Evolutionary conservation across 2,329 filamentous ascomycete species (phyloP), one percentile per base, ranked within the genome.

Genomic region (Fusarium sp.): DNA sequence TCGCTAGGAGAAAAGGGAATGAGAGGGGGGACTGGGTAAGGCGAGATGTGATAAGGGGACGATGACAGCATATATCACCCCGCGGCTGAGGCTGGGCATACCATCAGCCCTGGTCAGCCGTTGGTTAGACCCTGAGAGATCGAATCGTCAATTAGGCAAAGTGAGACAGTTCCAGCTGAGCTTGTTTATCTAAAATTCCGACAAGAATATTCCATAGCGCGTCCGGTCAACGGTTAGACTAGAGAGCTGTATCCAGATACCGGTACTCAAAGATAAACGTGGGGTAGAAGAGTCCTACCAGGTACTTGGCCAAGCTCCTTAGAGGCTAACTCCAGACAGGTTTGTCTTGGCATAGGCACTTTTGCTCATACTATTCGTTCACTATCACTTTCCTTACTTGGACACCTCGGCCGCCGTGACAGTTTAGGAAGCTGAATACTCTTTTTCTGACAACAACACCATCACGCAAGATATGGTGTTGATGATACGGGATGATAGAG

Each of bases 381-480:
- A 53, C 35, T 65, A 66, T 56, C 71, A 71, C 70, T 71, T 71
- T 68, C 70, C 70, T 52, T 72, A 63, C 64, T 67, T 28, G 70
- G 70, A 68, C 56, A 43, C 32, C 20, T 62, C 66, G 67, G 47
- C 70, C 70, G 62, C 55, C 45, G 40, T 52, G 48, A 57, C 61
- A 41, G 13, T 72, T 71, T 71, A 71, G 70, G 70, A 71, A 71
- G 70, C 59, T 72, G 64, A 58, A 62, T 47, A 35, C 26, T 43
- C 11, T 46, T 22, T 55, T 44, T 54, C 60, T 51, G 56, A 40
- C 52, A 24, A 58, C 46, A 37, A 61, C 39, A 49, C 39, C 49
- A 57, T 68, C 60, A 63, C 65, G 64, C 69, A 66, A 68, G 47
- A 63, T 28, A 43, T 47, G 40, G n/a, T 37, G 41, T 55, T 56